These are phyloP conservation scores for Fraxinus greggii DNA, from an alignment of 305 asterid genomes.

Conservation along the genomic window DNA sequence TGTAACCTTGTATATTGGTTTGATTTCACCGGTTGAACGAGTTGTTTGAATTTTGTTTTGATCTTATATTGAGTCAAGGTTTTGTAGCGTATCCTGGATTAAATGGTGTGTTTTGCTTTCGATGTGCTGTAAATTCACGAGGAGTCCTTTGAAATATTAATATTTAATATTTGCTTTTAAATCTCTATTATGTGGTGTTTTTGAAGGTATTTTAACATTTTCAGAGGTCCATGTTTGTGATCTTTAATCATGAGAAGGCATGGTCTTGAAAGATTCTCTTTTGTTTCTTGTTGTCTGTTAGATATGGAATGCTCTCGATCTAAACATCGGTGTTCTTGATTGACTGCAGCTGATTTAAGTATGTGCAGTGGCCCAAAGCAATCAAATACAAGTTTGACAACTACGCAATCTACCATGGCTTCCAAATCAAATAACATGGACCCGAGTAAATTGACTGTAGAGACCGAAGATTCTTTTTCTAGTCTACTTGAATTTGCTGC, in stretches of 20 bases:
- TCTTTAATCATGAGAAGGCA: neutral
- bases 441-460: conserved; percentile 30
- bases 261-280: neutral
- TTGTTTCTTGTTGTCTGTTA: neutral
- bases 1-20: neutral
- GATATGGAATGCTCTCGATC: neutral
- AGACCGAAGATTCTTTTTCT: conserved; percentile 42
- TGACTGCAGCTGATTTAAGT: conserved; percentile 42
- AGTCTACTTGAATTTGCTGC: conserved; percentile 65
- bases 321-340: neutral
- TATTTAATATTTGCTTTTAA: neutral
- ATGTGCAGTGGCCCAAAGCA: conserved; percentile 49
- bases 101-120: neutral
- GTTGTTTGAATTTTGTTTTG: neutral
- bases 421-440: conserved; percentile 28
- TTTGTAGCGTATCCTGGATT: neutral
- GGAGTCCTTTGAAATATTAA: neutral
- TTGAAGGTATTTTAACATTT: neutral
- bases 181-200: neutral
- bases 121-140: neutral
- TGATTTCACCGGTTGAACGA: neutral
- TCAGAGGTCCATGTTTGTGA: neutral
- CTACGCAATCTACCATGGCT: conserved; percentile 18
- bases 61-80: neutral
- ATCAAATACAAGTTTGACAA: conserved; percentile 33